Evolutionary conservation across 345 rosid genomes (phyloP), one percentile per base, ranked within the genome.

Genomic region (Cochlearia excelsa): DNA sequence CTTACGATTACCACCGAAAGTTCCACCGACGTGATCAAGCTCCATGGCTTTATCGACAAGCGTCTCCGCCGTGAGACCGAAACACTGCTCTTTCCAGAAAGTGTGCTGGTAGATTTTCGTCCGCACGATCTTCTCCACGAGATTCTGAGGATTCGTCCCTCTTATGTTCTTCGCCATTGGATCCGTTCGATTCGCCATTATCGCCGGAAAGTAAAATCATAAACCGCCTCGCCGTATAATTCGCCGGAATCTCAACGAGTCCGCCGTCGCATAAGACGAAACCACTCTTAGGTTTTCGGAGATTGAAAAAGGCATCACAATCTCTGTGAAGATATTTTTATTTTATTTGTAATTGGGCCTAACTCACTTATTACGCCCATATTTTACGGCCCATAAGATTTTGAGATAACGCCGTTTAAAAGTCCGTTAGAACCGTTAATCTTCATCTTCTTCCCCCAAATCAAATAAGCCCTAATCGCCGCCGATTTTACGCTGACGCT

Each of bases 11-110:
- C 98, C 98, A 3, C 95, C 95, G 55, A 54, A 78, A 23, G 95
- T 82, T 1, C 96, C 95, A 2, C 98, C 98, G 33, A 88, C 54
- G 61, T 84, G 93, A 70, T 86, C 90, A 49, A 92, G 90, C 76
- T 88, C 93, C 96, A 88, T 86, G 44, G 95, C 95, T 67, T 84
- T 91, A 74, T 92, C 96, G 6, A 86, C 93, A 3, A 88, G 79
- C 4, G 98, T 84, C 82, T 86, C 96, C 28, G 96, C 95, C 16
- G 96, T 88, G 26, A 83, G 68, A 4, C 96, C 95, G 53, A 91
- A 91, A 72, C 95, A 91, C 30, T 86, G 95, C 80, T 86, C 98
- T 64, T 92, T 92, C 98, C 96, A 84, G 57, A 84, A 86, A 3
- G 88, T 84, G 73, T 86, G 78, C 67, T 88, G 88, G 71, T 88